phyloP scores from a whole-genome alignment of 2,329 filamentous ascomycete species.

The Aspergillus carbonarius region DNA sequence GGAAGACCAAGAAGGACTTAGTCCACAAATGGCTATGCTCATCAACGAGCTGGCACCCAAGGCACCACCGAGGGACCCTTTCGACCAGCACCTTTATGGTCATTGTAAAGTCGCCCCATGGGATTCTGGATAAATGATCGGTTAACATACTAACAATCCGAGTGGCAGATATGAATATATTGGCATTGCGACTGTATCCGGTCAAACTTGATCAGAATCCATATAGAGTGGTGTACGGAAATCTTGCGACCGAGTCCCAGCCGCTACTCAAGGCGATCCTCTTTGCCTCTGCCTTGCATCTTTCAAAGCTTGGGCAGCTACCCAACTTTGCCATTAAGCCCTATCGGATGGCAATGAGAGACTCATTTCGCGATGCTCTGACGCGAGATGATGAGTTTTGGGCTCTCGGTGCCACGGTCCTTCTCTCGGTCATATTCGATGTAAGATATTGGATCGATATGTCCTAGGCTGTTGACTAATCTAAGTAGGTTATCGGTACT shows the following conservation, averaged over 20 bases:
- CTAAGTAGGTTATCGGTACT: not conserved
- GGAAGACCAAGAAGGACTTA: no score
- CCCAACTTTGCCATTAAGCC: not conserved
- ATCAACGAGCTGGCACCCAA: no score
- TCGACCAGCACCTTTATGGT: no score
- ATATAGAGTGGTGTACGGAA: not conserved
- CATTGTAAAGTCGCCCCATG: no score
- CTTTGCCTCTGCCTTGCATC: not conserved
- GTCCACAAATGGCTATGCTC: no score
- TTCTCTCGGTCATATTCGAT: not conserved
- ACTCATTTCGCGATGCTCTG: not conserved
- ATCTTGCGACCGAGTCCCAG: not conserved
- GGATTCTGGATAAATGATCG: no score
- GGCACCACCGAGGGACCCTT: no score
- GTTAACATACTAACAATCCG: not conserved
- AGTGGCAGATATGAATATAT: not conserved
- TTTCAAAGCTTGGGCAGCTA: not conserved
- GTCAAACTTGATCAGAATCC: slow-evolving; percentile 1
- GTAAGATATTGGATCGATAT: no score
- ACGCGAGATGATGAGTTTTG: not conserved
- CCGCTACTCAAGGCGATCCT: not conserved
- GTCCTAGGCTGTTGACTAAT: no score
- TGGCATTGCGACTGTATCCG: not conserved
- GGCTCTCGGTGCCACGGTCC: not conserved
- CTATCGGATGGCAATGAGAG: not conserved